Evolutionary conservation across 2,329 filamentous ascomycete genomes (phyloP).

Genomic region (Fusarium anthophilum): DNA sequence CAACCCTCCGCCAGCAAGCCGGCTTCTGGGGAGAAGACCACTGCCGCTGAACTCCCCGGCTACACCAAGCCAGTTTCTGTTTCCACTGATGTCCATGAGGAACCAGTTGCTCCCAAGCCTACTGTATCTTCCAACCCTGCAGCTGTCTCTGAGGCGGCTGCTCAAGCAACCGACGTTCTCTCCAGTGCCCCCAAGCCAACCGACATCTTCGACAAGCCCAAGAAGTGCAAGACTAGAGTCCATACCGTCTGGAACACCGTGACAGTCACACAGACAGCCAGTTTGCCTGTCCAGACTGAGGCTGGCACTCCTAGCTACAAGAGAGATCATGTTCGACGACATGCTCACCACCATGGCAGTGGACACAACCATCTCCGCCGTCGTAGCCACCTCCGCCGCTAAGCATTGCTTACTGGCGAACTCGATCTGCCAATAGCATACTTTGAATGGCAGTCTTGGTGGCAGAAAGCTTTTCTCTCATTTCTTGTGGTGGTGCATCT

Average conservation of each 20-base stretch:
- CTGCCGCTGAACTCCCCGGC: slow-evolving; percentile 7
- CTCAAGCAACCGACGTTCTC: slow-evolving; percentile 14
- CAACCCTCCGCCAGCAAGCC: slow-evolving; percentile 9
- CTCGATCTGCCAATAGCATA: slow-evolving; percentile 23
- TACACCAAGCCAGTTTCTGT: slow-evolving; percentile 17
- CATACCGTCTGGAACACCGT: slow-evolving; percentile 58
- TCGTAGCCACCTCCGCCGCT: slow-evolving; percentile 45
- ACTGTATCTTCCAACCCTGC: slow-evolving; percentile 18
- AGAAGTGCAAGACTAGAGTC: slow-evolving; percentile 42
- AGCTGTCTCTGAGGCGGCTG: slow-evolving; percentile 29
- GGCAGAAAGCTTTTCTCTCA: slow-evolving; percentile 3
- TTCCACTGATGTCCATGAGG: slow-evolving; percentile 2
- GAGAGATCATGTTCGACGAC: slow-evolving; percentile 45
- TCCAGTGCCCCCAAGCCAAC: slow-evolving; percentile 28
- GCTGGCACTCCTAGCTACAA: slow-evolving; percentile 33
- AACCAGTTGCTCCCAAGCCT: slow-evolving; percentile 9
- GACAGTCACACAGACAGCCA: slow-evolving; percentile 51
- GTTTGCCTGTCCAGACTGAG: slow-evolving; percentile 30
- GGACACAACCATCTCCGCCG: slow-evolving; percentile 31
- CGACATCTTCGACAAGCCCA: slow-evolving; percentile 25
- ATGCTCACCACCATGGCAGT: slow-evolving; percentile 49
- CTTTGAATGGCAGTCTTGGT: neutral
- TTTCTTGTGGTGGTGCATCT: slow-evolving; percentile 21
- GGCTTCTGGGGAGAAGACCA: slow-evolving; percentile 17
- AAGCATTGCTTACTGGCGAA: slow-evolving; percentile 12